phyloP scores from a whole-genome alignment of 345 rosid species.

The Lepidium didymum region DNA sequence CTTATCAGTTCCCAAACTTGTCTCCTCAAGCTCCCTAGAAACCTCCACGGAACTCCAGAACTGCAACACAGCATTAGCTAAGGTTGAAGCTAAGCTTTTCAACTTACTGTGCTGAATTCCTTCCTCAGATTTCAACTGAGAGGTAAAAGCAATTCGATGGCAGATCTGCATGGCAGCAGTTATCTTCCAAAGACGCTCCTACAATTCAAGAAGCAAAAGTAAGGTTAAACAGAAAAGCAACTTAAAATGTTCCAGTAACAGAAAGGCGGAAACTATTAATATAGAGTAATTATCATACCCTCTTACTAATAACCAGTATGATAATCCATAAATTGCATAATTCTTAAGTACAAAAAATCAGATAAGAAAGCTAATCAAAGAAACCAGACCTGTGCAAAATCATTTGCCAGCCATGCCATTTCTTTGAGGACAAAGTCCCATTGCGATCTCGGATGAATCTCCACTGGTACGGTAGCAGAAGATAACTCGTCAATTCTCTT shows the following conservation, averaged over 20 bases:
- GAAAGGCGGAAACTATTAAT: neutral
- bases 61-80: slow-evolving; percentile 75
- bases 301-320: neutral
- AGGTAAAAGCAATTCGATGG: slow-evolving; percentile 52
- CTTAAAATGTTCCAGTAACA: neutral
- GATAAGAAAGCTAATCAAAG: slow-evolving; percentile 25
- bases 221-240: slow-evolving; percentile 7
- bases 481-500: slow-evolving; percentile 79
- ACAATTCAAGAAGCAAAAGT: slow-evolving; percentile 1
- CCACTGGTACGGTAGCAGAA: slow-evolving; percentile 38
- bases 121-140: slow-evolving; percentile 47
- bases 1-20: slow-evolving; percentile 20
- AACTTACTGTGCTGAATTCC: slow-evolving; percentile 42
- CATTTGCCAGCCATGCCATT: slow-evolving; percentile 98
- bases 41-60: slow-evolving; percentile 76
- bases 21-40: slow-evolving; percentile 26
- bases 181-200: slow-evolving; percentile 99
- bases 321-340: slow-evolving; percentile 3
- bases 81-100: slow-evolving; percentile 49
- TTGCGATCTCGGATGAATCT: slow-evolving; percentile 47
- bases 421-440: slow-evolving; percentile 99
- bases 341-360: neutral
- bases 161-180: slow-evolving; percentile 88
- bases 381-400: slow-evolving; percentile 80
- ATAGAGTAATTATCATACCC: neutral